Evolutionary conservation across 352 stramenopile genomes (phyloP), one percentile per base, ranked within the genome.

Genomic region (Phytophthora kernoviae): DNA sequence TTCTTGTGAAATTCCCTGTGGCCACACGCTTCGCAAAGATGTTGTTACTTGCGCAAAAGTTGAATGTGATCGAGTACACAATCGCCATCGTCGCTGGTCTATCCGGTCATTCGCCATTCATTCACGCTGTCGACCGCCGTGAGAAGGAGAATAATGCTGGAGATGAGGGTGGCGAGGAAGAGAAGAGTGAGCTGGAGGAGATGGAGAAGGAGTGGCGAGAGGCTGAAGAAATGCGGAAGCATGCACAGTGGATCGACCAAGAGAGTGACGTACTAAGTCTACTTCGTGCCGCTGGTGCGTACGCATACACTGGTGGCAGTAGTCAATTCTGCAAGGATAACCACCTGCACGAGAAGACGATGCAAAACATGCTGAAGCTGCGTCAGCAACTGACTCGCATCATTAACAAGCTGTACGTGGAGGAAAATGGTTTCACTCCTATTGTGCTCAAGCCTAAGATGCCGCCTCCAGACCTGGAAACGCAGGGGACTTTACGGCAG

Each of bases 11-110:
- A 55, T 96, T 97, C 59, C 91, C 93, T 0, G 87, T 97, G 6
- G 81, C 84, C 2, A 78, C 91, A 18, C 79, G 86, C 3, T 93
- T 97, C 36, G 91, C 82, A 0, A 97, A 97, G 70, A 97, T 98
- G 88, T 51, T 98, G 15, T 53, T 97, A 27, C 59, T 93, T 7
- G 84, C 84, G 1, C 86, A 91, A 54, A 76, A 91, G 61, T 58
- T 93, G 15, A 54, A 57, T 9, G 69, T 90, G 15, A 55, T 93
- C 10, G 84, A 95, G 65, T 93, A 95, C 56, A 87, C 75, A 46
- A 93, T 95, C 44, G 82, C 86, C 17, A 81, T 95, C 12, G 86
- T 95, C 27, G 84, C 86, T 1, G 81, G 72, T 40, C 60, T 95
- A 12, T 92, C 84, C 0, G 84, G 81, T 7, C 84, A 93, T 51